These are phyloP conservation scores for Septoria petroselini DNA, from an alignment of 2,329 filamentous ascomycete species.

Conservation along the genomic window DNA sequence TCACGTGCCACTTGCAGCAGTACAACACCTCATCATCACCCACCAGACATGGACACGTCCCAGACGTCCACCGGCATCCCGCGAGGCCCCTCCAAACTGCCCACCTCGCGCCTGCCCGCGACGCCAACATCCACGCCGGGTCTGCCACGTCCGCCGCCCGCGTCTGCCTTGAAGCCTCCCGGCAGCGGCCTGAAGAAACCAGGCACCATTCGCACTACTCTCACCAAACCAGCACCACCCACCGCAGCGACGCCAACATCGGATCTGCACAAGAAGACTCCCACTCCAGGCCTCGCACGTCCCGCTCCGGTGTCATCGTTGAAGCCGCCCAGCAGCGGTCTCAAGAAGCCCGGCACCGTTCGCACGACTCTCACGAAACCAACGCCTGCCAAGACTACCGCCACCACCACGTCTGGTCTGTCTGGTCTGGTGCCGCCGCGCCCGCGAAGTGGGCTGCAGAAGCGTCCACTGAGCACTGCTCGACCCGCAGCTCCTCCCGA, in stretches of 20 bases:
- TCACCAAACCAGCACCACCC: background rate
- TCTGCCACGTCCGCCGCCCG: too few relatives aligned
- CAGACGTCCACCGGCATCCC: conserved; percentile 7
- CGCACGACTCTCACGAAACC: conserved; percentile 5
- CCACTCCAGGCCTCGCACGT: conserved; percentile 5
- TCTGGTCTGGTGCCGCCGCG: conserved; percentile 9
- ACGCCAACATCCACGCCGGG: too few relatives aligned
- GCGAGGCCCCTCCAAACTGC: conserved; percentile 10
- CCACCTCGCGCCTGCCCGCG: conserved; percentile 8
- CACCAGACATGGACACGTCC: background rate
- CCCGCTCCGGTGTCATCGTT: conserved; percentile 5
- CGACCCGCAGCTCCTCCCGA: conserved; percentile 12
- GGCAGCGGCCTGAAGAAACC: too few relatives aligned
- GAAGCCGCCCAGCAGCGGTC: conserved; percentile 3
- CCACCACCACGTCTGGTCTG: too few relatives aligned
- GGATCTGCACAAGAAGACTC: background rate
- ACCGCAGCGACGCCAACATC: background rate
- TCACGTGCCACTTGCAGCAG: background rate
- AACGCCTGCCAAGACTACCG: conserved; percentile 6
- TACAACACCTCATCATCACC: too few relatives aligned
- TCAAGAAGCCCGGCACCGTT: conserved; percentile 1
- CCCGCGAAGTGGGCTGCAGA: conserved; percentile 6
- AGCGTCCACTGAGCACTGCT: background rate
- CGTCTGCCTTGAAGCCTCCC: too few relatives aligned
- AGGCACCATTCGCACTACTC: background rate